Evolutionary conservation across 2,329 filamentous ascomycete genomes (phyloP), one percentile per base, ranked within the genome.

Genomic region (Clonostachys byssicola): DNA sequence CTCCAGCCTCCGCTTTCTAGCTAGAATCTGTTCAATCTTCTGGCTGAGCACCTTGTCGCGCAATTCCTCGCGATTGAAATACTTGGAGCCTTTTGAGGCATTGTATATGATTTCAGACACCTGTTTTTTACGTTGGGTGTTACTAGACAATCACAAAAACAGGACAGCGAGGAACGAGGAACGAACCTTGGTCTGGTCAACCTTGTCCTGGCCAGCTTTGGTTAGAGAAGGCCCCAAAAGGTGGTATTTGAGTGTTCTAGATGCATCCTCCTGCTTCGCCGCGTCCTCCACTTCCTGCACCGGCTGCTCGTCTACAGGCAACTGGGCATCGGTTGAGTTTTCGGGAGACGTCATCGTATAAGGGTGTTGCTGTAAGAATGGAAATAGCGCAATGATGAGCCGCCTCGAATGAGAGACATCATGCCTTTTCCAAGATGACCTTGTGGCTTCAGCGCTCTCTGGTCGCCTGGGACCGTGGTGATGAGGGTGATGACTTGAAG

Each of bases 51-150:
- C 77, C 58, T 86, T 86, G 71, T 97, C 92, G 57, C 85, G 86
- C 48, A 72, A 77, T 62, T 96, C 87, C 65, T 99, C 94, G 50
- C 92, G 89, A 56, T 86, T 89, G 77, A 97, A 99, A 71, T 86
- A 99, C 64, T 96, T 96, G 55, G 90, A 95, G 43, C 94, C 94
- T 63, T 95, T 96, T 14, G 91, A 96, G 12, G 92, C 91, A 64
- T 95, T 90, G 70, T 96, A 97, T 50, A 99, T 99, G 56, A 97
- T 86, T 57, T 97, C 92, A 3, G 92, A 95, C 44, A 99, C 91
- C 83, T 86, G n/a, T 44, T 34, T 13, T 12, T 18, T 2, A 9
- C 20, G 16, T 40, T 17, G 16, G 6, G 16, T 16, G 30, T 16
- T 30, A 20, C n/a, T 42, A 16, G 12, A 38, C 13, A 6, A 16